Evolutionary conservation across 2,329 filamentous ascomycete species (phyloP).

Genomic region (Scedosporium dehoogii): DNA sequence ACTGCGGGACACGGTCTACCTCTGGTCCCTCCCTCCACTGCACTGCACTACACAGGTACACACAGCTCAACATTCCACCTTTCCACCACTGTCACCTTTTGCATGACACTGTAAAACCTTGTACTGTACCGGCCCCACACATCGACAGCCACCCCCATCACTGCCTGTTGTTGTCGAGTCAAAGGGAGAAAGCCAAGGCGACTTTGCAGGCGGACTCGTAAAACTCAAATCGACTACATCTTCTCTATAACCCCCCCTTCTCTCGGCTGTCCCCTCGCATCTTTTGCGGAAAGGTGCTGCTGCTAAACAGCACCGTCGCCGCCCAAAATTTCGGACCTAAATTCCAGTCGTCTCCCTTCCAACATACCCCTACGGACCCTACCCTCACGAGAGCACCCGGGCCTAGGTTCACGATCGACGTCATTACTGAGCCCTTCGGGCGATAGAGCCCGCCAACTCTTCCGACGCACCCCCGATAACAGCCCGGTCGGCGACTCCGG

Average conservation of each 20-base stretch:
- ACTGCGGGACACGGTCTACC: too few species aligned
- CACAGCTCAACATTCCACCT: too few species aligned
- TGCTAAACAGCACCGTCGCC: constrained; percentile 63
- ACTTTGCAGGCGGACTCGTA: not conserved
- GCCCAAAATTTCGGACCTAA: constrained; percentile 78
- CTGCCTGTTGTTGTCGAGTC: not conserved
- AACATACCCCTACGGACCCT: constrained; percentile 83
- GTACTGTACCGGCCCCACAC: not conserved
- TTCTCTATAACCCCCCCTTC: not conserved
- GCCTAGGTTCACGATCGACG: constrained; percentile 4
- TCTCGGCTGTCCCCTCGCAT: constrained; percentile 6
- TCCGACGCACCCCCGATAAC: constrained; percentile 44
- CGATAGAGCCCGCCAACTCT: constrained; percentile 21
- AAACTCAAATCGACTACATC: not conserved
- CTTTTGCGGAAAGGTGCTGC: constrained; percentile 57
- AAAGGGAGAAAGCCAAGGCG: not conserved
- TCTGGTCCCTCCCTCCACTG: too few species aligned
- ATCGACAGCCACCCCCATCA: not conserved
- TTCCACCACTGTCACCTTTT: not conserved
- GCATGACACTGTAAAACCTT: not conserved
- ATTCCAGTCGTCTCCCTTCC: constrained; percentile 59
- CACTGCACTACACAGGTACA: too few species aligned
- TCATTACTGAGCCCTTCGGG: constrained; percentile 8
- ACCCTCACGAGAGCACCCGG: constrained; percentile 19
- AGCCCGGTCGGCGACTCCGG: constrained; percentile 83